Evolutionary conservation across 768 basidiomycete species (phyloP).

Genomic region (Tremella yokohamensis): DNA sequence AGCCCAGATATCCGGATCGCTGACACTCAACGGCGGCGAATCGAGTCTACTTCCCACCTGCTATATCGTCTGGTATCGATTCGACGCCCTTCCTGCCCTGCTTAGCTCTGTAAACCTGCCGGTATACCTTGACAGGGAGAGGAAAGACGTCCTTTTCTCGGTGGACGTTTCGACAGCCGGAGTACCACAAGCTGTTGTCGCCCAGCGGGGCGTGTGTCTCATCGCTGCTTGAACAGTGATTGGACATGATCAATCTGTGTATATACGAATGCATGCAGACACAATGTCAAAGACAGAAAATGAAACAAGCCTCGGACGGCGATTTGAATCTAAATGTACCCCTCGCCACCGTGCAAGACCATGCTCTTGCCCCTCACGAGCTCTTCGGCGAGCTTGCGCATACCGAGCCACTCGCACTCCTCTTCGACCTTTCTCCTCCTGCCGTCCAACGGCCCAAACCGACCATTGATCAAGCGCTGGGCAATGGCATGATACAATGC

Average conservation of each 20-base stretch:
- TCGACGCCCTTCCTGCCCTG: constrained; percentile 53
- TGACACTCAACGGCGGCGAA: constrained; percentile 81
- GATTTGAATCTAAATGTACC: constrained; percentile 12
- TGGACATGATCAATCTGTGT: neutral
- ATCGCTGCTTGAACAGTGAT: constrained; percentile 58
- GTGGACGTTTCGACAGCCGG: constrained; percentile 75
- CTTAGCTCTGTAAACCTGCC: constrained; percentile 66
- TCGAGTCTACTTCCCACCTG: constrained; percentile 73
- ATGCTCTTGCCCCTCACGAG: constrained; percentile 15
- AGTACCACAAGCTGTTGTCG: constrained; percentile 65
- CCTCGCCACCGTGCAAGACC: constrained; percentile 21
- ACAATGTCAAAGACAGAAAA: neutral
- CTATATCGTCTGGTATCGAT: constrained; percentile 77
- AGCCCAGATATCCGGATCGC: constrained; percentile 69
- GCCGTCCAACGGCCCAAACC: constrained; percentile 14
- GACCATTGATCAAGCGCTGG: constrained; percentile 17
- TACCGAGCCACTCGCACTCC: constrained; percentile 33
- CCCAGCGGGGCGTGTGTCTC: constrained; percentile 85
- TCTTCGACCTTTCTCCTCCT: constrained; percentile 15
- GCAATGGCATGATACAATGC: constrained; percentile 22
- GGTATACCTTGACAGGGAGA: constrained; percentile 78
- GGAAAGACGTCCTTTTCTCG: constrained; percentile 85
- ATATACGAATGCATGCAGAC: neutral
- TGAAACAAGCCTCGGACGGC: neutral
- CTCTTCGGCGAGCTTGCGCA: constrained; percentile 19